These are phyloP conservation scores for Chamaenerion angustifolium DNA, from an alignment of 345 rosid genomes.

Conservation along the genomic window DNA sequence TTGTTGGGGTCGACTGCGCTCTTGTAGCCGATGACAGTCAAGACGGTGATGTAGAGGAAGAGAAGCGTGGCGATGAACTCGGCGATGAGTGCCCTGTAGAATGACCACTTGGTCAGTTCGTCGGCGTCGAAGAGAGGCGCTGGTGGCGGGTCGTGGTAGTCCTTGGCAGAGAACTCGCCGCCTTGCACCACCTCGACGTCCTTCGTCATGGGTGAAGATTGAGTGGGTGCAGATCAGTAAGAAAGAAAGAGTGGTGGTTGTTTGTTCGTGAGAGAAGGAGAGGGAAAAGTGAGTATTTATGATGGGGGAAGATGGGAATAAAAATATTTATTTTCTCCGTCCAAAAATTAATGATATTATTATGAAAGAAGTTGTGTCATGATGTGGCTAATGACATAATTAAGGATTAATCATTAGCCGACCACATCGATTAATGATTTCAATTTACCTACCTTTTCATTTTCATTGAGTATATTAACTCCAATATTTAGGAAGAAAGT, in stretches of 20 bases:
- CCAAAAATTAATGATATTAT: background rate
- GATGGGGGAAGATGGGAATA: background rate
- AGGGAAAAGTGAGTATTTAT: slow-evolving; percentile 5
- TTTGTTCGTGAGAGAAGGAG: background rate
- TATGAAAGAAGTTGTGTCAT: background rate
- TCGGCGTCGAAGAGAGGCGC: slow-evolving; percentile 45
- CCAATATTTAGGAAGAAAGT: no score
- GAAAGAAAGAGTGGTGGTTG: background rate
- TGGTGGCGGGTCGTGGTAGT: slow-evolving; percentile 65
- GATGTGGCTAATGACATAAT: slow-evolving; percentile 10
- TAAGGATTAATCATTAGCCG: slow-evolving; percentile 1
- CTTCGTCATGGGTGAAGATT: slow-evolving; percentile 6
- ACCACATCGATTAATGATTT: slow-evolving; percentile 3
- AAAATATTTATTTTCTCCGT: background rate
- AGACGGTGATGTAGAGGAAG: slow-evolving; percentile 57
- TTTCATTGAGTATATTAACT: background rate
- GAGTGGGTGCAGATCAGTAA: no score
- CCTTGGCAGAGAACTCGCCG: slow-evolving; percentile 40
- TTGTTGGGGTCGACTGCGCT: slow-evolving; percentile 24
- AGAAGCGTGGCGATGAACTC: slow-evolving; percentile 81
- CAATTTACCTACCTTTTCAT: background rate
- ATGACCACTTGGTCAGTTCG: slow-evolving; percentile 59
- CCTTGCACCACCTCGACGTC: slow-evolving; percentile 25
- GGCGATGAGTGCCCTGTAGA: slow-evolving; percentile 66
- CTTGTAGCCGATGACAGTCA: slow-evolving; percentile 76